Base-by-base conservation (phyloP, 2,329 filamentous ascomycete genomes). In the Trichophyton rubrum region DNA sequence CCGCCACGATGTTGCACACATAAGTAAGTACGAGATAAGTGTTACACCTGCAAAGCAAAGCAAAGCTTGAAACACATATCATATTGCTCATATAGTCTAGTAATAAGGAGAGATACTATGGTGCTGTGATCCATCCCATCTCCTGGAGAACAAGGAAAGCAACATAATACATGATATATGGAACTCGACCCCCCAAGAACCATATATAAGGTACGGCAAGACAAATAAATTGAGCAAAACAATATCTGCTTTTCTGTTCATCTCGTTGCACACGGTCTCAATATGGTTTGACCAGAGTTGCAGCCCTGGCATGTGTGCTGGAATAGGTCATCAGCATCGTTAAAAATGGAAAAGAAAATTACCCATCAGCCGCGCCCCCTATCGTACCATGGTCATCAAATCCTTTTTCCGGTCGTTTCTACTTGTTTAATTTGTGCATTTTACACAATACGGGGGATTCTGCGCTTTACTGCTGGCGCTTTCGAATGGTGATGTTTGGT, bases 401-500 rank as follows among this genome's bases (percentile, higher is more conserved):
- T 43, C 40, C n/a, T 9, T 43, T 43, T 43, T 43, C 15, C 11
- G 1, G 9, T 13, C 9, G 13, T 38, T 3, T 17, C n/a, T 55
- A 24, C n/a, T 33, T 55, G 11, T 55, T 20, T 55, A 13, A 17
- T 2, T 35, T 13, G n/a, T 27, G 45, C 7, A 6, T 17, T 5
- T 51, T 47, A 47, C 43, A 47, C 17, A 22, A 47, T 20, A 22
- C 47, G 1, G 17, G 47, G 27, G 27, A 6, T 30, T 27, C 6
- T 20, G 33, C 11, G 22, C 30, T 30, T 20, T 17, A 55, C 22
- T 1, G 27, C 6, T 61, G 62, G 38, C 62, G 60, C 47, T 65
- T 65, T 57, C 59, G 61, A 56, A 64, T 62, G 45, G 62, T 58
- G 20, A 65, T 53, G 59, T 63, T 64, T 5, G 63, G 63, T 17